phyloP scores from a whole-genome alignment of 2,329 filamentous ascomycete genomes.

The Aciculosporium take region DNA sequence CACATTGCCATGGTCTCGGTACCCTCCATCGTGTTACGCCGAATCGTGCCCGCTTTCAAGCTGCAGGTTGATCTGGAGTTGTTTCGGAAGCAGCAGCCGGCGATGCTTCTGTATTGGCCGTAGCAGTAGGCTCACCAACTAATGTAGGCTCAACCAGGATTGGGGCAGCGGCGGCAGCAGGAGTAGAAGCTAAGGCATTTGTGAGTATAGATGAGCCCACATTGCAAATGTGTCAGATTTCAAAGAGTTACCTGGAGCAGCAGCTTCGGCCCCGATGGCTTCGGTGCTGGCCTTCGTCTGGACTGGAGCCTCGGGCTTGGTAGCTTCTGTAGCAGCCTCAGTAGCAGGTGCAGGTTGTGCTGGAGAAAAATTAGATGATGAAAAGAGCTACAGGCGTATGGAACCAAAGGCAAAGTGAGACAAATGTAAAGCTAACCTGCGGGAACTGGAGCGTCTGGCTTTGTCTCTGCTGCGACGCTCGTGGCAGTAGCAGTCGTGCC shows the following conservation, averaged over 20 bases:
- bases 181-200: slow-evolving; percentile 3
- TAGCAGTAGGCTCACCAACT: slow-evolving; percentile 11
- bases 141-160: slow-evolving; percentile 1
- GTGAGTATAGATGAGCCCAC: background rate
- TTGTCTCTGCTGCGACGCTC: slow-evolving; percentile 22
- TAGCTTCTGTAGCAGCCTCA: slow-evolving; percentile 2
- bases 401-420: background rate
- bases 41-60: background rate
- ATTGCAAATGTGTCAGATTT: background rate
- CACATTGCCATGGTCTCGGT: background rate
- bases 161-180: slow-evolving; percentile 3
- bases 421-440: slow-evolving; percentile 14
- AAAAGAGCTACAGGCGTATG: background rate
- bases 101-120: slow-evolving; percentile 15
- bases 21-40: background rate
- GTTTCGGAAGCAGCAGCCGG: slow-evolving; percentile 9
- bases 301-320: background rate
- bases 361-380: slow-evolving; percentile 1
- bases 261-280: slow-evolving; percentile 2
- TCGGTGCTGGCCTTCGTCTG: background rate
- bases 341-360: slow-evolving; percentile 13
- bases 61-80: background rate
- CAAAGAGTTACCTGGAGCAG: slow-evolving; percentile 1
- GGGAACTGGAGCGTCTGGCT: slow-evolving; percentile 18
- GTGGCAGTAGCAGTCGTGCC: slow-evolving; percentile 15